A percentile compares a stretch with the other conserved stretches of the same genome.
These are phyloP conservation scores for Polytrichum formosum DNA, from an alignment of 225 moss, liverwort and hornwort genomes.

Conservation along the genomic window DNA sequence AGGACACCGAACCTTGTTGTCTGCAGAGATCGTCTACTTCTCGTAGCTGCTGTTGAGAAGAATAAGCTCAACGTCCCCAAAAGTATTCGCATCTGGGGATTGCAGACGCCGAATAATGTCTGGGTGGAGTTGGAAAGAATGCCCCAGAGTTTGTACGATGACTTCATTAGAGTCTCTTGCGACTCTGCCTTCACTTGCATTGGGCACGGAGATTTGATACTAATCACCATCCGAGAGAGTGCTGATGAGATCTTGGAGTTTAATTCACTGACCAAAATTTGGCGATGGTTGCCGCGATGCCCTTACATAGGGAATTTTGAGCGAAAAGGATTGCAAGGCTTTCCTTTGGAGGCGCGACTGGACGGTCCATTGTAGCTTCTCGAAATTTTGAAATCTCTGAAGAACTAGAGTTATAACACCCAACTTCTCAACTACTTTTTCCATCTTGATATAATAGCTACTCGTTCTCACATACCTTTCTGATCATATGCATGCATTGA, in stretches of 20 bases:
- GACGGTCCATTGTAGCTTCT: slow-evolving; percentile 17
- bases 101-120: slow-evolving; percentile 2
- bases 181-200: slow-evolving; percentile 22
- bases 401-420: no score
- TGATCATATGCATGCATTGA: no score
- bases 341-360: slow-evolving; percentile 18
- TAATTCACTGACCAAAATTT: slow-evolving; percentile 11
- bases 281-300: slow-evolving; percentile 22
- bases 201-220: slow-evolving; percentile 21
- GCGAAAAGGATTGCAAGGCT: slow-evolving; percentile 13
- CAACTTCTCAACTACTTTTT: no score
- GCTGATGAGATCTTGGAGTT: slow-evolving; percentile 11
- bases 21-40: slow-evolving; percentile 15
- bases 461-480: no score
- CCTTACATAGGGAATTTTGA: slow-evolving; percentile 3
- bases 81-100: slow-evolving; percentile 20
- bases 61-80: slow-evolving; percentile 9
- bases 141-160: slow-evolving; percentile 5
- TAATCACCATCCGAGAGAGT: slow-evolving; percentile 16
- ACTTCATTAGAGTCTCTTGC: slow-evolving; percentile 15
- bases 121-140: slow-evolving; percentile 12
- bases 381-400: no score
- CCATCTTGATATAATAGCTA: no score
- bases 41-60: slow-evolving; percentile 24
- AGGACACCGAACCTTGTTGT: slow-evolving; percentile 25